Base-by-base conservation (phyloP, 2,329 filamentous ascomycete genomes). In the Arthrobotrys pseudoclavata region DNA sequence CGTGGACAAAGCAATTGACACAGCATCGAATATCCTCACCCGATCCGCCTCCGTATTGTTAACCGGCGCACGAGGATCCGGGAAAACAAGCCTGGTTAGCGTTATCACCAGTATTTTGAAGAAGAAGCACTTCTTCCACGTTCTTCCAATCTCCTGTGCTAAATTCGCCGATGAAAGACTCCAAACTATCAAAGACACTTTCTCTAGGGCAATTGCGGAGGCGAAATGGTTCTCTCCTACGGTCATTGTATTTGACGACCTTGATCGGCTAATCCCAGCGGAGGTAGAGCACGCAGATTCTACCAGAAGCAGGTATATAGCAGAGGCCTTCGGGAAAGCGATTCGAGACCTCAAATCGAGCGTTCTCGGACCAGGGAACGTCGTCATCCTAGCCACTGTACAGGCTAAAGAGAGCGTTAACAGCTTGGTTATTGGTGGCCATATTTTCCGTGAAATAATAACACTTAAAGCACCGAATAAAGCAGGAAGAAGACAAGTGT, bases 231-330 rank as follows among this genome's bases (percentile, higher is more conserved):
- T 93, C 42, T 93, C 96, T 3, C 91, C 89, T 79, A 89, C 94
- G 0, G 83, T 98, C 1, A 92, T 99, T 20, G 89, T 99, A 60
- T 86, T 99, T 1, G 96, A 99, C 82, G 96, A 99, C 82, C 85
- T 99, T 5, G 96, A 99, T 84, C 93, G 93, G 82, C 86, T 99
- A 0, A 98, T 95, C 82, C 95, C 96, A 0, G 91, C 91, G 0
- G 96, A 99, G 84, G 97, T 94, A 0, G 96, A 99, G 83, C 87
- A 99, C 12, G 93, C 97, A 83, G 94, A 98, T 80, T 98, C 99
- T 82, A 93, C 93, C 18, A 89, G 95, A 79, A 98, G 94, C 83
- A 89, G 94, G 37, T 94, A 98, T 81, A 89, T 97, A 71, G 97
- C 94, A 82, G 96, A 99, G 83, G 89, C 93, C 0, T 88, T 99